These are phyloP conservation scores for Kodamaea sagamina DNA, from an alignment of 805 yeast genomes.

Conservation along the genomic window DNA sequence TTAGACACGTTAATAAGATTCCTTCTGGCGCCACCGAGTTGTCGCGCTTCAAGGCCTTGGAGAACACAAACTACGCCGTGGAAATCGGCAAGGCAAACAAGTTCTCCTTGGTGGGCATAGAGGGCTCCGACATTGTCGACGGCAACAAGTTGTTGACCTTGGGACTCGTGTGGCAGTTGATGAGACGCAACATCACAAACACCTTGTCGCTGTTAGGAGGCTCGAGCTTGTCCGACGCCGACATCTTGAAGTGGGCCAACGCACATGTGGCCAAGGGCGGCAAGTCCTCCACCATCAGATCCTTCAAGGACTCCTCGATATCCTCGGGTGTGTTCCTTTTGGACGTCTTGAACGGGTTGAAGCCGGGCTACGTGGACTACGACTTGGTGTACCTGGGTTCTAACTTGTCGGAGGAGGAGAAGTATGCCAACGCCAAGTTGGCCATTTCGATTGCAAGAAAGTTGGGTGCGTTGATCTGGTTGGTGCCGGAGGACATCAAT, in stretches of 20 bases:
- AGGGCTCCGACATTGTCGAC: slow-evolving; percentile 95
- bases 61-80: slow-evolving; percentile 98
- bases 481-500: slow-evolving; percentile 98
- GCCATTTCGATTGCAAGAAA: slow-evolving; percentile 98
- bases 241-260: slow-evolving; percentile 93
- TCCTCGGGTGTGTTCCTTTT: slow-evolving; percentile 79
- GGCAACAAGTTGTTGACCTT: slow-evolving; percentile 86
- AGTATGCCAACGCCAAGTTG: slow-evolving; percentile 90
- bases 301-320: slow-evolving; percentile 80
- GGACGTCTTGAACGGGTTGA: slow-evolving; percentile 88
- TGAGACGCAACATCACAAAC: slow-evolving; percentile 91
- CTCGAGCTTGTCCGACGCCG: slow-evolving; percentile 63
- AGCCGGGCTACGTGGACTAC: slow-evolving; percentile 97
- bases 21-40: slow-evolving; percentile 76
- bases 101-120: slow-evolving; percentile 95
- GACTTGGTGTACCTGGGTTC: slow-evolving; percentile 80
- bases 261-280: slow-evolving; percentile 85
- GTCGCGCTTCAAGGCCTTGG: slow-evolving; percentile 90
- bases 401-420: slow-evolving; percentile 69
- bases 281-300: slow-evolving; percentile 67
- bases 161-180: slow-evolving; percentile 96
- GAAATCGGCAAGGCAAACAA: slow-evolving; percentile 90
- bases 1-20: slow-evolving; percentile 77
- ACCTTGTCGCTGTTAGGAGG: slow-evolving; percentile 70
- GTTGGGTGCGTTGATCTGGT: slow-evolving; percentile 96